Percentiles rank a stretch among this genome's conserved stretches.
Evolutionary conservation across 441 rosid genomes (phyloP).

Genomic region (Mallotus repandus): DNA sequence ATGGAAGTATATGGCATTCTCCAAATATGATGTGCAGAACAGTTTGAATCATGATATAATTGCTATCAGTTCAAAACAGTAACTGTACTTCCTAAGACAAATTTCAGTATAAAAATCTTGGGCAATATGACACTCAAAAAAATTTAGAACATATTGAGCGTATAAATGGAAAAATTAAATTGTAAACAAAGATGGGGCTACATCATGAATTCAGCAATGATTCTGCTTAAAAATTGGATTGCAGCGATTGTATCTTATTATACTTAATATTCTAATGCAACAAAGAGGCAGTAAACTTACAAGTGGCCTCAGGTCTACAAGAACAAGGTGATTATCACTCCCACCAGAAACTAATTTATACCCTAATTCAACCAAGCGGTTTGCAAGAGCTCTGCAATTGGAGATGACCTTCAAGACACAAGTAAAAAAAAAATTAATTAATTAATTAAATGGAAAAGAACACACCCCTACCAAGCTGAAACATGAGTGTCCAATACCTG

Average conservation of each 20-base stretch:
- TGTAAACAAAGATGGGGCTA: too few species aligned
- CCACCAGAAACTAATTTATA: conserved; percentile 87
- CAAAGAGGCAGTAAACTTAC: conserved; percentile 39
- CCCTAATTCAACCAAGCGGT: conserved; percentile 64
- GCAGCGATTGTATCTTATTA: too few species aligned
- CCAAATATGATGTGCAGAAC: neutral
- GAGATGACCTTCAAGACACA: conserved; percentile 56
- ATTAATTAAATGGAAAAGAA: too few species aligned
- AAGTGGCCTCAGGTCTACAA: conserved; percentile 80
- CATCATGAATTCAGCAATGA: too few species aligned
- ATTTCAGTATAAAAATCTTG: too few species aligned
- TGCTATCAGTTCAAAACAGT: neutral
- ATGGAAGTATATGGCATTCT: neutral
- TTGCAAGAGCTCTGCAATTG: conserved; percentile 73
- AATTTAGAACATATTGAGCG: too few species aligned
- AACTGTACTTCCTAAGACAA: too few species aligned
- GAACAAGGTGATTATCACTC: conserved; percentile 86
- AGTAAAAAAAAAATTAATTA: too few species aligned
- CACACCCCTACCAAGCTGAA: neutral
- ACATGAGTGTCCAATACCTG: conserved; percentile 39
- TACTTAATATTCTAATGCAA: too few species aligned
- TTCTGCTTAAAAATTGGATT: too few species aligned
- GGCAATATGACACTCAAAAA: too few species aligned
- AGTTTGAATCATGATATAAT: neutral
- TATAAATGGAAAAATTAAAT: too few species aligned